These are phyloP conservation scores for Picea sitchensis DNA, from an alignment of 75 land plant species.

Conservation along the genomic window DNA sequence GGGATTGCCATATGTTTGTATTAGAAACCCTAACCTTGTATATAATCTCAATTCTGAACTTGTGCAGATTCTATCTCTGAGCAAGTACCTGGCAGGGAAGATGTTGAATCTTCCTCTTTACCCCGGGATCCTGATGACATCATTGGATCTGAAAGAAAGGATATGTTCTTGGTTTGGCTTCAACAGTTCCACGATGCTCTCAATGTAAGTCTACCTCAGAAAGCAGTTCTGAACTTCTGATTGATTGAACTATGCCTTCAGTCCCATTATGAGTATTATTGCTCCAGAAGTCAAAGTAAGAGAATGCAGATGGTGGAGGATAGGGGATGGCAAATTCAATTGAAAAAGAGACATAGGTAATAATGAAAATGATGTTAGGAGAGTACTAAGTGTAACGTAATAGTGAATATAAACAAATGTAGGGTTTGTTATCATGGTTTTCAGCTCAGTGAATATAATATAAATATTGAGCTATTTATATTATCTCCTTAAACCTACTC, in stretches of 20 bases:
- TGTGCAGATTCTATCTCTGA: constrained; percentile 10
- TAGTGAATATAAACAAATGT: not conserved
- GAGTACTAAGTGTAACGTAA: not conserved
- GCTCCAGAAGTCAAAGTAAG: not conserved
- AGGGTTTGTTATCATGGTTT: not conserved
- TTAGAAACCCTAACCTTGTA: not conserved
- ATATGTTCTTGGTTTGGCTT: not conserved
- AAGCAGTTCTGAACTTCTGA: not conserved
- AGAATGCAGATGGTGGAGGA: too few relatives aligned
- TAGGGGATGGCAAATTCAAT: too few relatives aligned
- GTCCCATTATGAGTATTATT: not conserved
- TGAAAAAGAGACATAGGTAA: not conserved
- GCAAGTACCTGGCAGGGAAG: not conserved
- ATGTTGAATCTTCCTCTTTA: not conserved
- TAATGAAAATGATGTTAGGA: not conserved
- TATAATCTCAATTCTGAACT: not conserved
- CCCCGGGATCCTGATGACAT: not conserved
- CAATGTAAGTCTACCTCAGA: constrained; percentile 1
- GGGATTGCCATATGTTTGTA: not conserved
- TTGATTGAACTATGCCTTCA: not conserved
- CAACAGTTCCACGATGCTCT: constrained; percentile 2
- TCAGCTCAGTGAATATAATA: not conserved
- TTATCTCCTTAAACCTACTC: not conserved
- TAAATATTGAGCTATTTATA: not conserved
- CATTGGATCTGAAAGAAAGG: not conserved